Conservation (phyloP, 1,139 yeast species). For the Candida pseudoviswanathii region DNA sequence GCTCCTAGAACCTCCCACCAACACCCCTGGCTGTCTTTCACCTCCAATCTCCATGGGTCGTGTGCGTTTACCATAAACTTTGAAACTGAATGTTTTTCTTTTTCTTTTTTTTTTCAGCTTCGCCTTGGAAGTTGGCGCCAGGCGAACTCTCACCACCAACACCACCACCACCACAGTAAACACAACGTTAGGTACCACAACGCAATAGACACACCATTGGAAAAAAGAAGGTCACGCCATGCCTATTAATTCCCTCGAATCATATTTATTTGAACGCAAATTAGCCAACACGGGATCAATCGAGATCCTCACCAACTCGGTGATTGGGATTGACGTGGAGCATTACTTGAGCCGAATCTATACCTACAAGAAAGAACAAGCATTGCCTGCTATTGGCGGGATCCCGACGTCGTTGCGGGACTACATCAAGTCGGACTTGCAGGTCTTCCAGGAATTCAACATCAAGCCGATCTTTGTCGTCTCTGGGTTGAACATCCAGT, state of each 20-base stretch:
- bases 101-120: background rate
- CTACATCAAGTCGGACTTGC: conserved; percentile 63
- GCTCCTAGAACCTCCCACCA: too few species aligned
- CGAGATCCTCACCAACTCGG: conserved; percentile 65
- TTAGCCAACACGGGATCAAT: conserved; percentile 64
- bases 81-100: background rate
- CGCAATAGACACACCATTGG: background rate
- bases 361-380: conserved; percentile 68
- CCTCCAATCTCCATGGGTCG: background rate
- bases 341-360: conserved; percentile 70
- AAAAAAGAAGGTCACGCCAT: conserved; percentile 18
- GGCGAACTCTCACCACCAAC: background rate
- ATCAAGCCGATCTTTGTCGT: conserved; percentile 80
- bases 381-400: conserved; percentile 81
- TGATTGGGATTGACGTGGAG: conserved; percentile 83
- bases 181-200: background rate
- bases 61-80: background rate
- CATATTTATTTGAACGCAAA: conserved; percentile 69
- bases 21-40: too few species aligned
- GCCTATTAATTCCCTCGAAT: conserved; percentile 71
- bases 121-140: background rate
- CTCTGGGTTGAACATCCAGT: conserved; percentile 52
- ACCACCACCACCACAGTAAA: background rate
- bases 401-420: conserved; percentile 66
- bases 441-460: conserved; percentile 58